These are phyloP conservation scores for Pseudohalonectria lignicola DNA, from an alignment of 2,329 filamentous ascomycete species.

Conservation along the genomic window DNA sequence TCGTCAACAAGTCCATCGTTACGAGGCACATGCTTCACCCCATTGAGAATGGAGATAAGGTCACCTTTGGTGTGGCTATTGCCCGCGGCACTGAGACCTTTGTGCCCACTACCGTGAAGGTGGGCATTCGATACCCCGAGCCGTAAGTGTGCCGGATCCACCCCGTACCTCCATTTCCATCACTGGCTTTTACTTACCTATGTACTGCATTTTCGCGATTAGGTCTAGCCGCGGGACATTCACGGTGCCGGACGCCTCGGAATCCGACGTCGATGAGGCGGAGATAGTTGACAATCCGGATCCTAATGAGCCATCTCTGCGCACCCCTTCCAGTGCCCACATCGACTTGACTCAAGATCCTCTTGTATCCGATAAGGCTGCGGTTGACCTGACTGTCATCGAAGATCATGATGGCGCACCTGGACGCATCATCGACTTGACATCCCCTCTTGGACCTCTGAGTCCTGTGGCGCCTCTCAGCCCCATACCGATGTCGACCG, in stretches of 20 bases:
- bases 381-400: no score
- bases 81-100: constrained; percentile 20
- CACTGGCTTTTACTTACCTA: not conserved
- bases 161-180: constrained; percentile 8
- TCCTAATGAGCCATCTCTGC: no score
- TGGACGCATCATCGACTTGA: no score
- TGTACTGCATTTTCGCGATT: not conserved
- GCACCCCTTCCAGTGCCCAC: no score
- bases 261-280: not conserved
- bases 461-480: no score
- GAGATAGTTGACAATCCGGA: not conserved
- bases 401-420: no score
- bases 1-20: constrained; percentile 23
- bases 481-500: no score
- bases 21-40: constrained; percentile 5
- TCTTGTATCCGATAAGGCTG: no score
- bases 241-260: not conserved
- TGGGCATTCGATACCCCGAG: constrained; percentile 12
- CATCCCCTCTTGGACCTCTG: no score
- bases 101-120: constrained; percentile 13
- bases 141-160: no score
- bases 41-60: constrained; percentile 21
- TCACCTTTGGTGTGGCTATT: constrained; percentile 29
- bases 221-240: not conserved
- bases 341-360: no score